Conservation (phyloP, 495 filamentous ascomycete genomes). For the Pseudoneurospora amorphoporcata region DNA sequence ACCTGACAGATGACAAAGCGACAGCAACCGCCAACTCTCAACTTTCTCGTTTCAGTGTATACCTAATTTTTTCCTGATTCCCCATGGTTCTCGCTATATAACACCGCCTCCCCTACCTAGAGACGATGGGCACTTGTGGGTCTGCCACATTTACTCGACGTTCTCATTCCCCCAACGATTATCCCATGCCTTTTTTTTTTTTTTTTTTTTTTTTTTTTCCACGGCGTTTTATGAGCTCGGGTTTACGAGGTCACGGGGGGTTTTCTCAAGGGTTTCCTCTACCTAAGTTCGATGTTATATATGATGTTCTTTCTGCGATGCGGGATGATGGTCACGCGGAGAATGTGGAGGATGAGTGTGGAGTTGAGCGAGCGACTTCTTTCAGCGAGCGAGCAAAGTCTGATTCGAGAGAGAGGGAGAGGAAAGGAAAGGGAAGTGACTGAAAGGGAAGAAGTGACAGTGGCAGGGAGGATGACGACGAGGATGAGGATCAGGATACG, state of each 20-base stretch:
- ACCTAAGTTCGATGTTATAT: neutral
- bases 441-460: neutral
- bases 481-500: neutral
- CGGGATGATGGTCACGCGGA: neutral
- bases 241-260: neutral
- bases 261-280: neutral
- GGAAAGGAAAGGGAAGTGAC: neutral
- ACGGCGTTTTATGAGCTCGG: neutral
- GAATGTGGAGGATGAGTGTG: neutral
- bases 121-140: neutral
- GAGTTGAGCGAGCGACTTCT: neutral
- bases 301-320: neutral
- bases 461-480: neutral
- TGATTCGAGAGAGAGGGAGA: neutral
- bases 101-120: neutral
- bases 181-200: neutral
- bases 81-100: neutral
- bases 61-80: neutral
- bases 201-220: neutral
- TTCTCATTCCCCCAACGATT: neutral
- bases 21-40: neutral
- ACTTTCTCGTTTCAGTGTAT: constrained; percentile 4
- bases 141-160: neutral
- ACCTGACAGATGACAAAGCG: neutral
- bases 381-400: neutral